Evolutionary conservation across 2,329 filamentous ascomycete species (phyloP), one percentile per base, ranked within the genome.

Genomic region (Claviceps sp.): DNA sequence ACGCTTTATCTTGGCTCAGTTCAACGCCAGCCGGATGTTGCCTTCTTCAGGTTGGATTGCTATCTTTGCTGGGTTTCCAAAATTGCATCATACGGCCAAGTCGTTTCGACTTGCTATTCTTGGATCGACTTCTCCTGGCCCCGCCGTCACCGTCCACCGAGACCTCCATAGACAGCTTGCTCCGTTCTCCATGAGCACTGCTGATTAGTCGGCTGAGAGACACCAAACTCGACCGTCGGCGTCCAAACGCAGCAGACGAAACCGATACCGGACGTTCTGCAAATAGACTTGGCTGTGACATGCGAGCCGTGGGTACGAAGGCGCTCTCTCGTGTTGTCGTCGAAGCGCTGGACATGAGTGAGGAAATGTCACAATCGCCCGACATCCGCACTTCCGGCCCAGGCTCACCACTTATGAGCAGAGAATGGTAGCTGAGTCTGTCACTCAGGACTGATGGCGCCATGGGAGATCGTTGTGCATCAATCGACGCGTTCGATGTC

Each of bases 71-170:
- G 9, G 74, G 72, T 67, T 85, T 87, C 85, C 85, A 90, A 65
- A 90, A 90, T 59, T 84, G 81, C 75, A 88, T 81, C 70, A 89
- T 75, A 49, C 84, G 83, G 63, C 86, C 85, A 39, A 89, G 68
- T 34, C 85, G 77, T 63, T 82, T 86, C 39, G 79, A 72, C 64
- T 82, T 85, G 71, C 83, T 86, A 23, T 59, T 61, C 63, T 80
- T 81, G 7, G 64, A 58, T 70, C 76, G 77, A 60, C 64, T 58
- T 71, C 75, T 78, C 60, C 78, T 79, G 37, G 53, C 56, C 36
- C 79, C 78, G 0, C 69, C 61, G n/a, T 82, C 75, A 42, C 68
- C 71, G 45, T 80, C 78, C 55, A 71, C 61, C 5, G 74, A 72
- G 45, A 84, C 78, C 61, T 87, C 84, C 60, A 83, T 81, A 0